Evolutionary conservation across 805 yeast species (phyloP).

Genomic region (Wickerhamomyces bisporus): DNA sequence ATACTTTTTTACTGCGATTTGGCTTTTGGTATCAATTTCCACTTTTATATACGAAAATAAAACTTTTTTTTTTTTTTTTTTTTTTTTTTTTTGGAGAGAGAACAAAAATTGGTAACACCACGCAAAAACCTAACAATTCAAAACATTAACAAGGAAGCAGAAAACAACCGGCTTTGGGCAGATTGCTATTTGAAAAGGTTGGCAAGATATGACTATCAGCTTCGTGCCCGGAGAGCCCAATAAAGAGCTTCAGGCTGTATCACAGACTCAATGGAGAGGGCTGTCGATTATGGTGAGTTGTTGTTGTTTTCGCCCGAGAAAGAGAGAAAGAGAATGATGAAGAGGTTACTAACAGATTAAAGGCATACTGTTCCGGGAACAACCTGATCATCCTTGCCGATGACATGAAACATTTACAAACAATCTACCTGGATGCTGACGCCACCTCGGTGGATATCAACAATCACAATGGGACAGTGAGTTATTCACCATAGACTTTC

Average conservation of each 20-base stretch:
- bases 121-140: no score
- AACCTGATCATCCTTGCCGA: slow-evolving; percentile 65
- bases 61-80: no score
- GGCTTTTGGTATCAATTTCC: no score
- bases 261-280: slow-evolving; percentile 61
- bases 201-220: slow-evolving; percentile 65
- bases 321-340: not conserved
- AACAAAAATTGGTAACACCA: no score
- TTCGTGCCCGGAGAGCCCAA: slow-evolving; percentile 88
- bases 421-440: slow-evolving; percentile 65
- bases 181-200: no score
- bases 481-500: not conserved
- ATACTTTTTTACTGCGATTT: no score
- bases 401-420: slow-evolving; percentile 57
- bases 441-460: slow-evolving; percentile 65
- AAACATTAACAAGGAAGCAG: no score
- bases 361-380: slow-evolving; percentile 82
- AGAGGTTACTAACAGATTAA: not conserved
- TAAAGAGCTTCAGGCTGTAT: slow-evolving; percentile 45
- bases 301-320: not conserved
- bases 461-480: slow-evolving; percentile 43
- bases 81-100: no score
- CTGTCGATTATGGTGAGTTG: slow-evolving; percentile 44
- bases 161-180: no score
- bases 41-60: no score